Evolutionary conservation across 306 rosid species (phyloP).

Genomic region (Sesbania bispinosa): DNA sequence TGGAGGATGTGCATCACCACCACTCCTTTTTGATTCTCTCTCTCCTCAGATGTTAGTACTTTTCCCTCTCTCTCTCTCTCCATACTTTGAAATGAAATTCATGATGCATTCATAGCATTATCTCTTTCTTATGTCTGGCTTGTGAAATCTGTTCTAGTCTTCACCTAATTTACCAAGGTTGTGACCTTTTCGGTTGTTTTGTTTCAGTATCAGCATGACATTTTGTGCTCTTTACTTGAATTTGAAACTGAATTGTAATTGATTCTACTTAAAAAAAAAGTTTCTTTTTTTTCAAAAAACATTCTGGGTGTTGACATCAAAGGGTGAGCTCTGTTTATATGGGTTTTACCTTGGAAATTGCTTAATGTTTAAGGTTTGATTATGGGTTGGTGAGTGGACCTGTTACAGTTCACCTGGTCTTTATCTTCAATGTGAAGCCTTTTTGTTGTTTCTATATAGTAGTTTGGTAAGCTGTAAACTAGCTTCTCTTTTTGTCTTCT

Average conservation of each 20-base stretch:
- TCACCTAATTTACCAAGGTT: conserved; percentile 14
- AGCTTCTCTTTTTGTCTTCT: conserved; percentile 58
- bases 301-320: conserved; percentile 27
- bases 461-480: conserved; percentile 65
- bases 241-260: conserved; percentile 26
- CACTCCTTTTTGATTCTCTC: conserved; percentile 25
- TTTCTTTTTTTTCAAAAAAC: too few species aligned
- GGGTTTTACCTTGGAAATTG: conserved; percentile 44
- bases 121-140: background rate
- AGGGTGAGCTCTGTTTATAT: conserved; percentile 33
- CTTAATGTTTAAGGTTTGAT: conserved; percentile 69
- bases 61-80: background rate
- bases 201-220: conserved; percentile 24
- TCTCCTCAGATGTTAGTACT: conserved; percentile 31
- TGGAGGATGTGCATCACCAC: background rate
- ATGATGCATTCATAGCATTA: conserved; percentile 26
- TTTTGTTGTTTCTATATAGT: conserved; percentile 43
- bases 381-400: conserved; percentile 80
- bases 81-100: background rate
- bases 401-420: conserved; percentile 50
- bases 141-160: conserved; percentile 2
- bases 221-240: conserved; percentile 15
- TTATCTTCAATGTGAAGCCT: conserved; percentile 63
- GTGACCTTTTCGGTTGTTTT: conserved; percentile 2
- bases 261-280: background rate